phyloP scores from a whole-genome alignment of 768 basidiomycete species.

The Xerocomus brunneocitrinus region DNA sequence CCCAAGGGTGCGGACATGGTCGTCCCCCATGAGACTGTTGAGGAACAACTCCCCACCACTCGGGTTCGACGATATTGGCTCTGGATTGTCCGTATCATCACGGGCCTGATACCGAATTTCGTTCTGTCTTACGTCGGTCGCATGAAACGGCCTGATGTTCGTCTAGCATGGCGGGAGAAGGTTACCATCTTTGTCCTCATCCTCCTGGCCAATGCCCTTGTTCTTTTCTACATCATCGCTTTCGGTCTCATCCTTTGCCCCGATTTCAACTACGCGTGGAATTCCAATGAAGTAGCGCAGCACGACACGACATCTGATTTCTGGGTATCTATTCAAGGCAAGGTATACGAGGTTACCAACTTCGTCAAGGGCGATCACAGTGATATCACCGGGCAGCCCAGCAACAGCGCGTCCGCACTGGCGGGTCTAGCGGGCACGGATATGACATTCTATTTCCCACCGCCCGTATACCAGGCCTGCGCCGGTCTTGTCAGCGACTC shows the following conservation, averaged over 20 bases:
- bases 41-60: conserved; percentile 52
- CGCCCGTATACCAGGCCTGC: conserved; percentile 55
- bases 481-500: conserved; percentile 50
- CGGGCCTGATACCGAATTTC: conserved; percentile 55
- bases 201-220: conserved; percentile 44
- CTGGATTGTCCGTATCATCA: conserved; percentile 46
- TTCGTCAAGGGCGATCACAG: conserved; percentile 60
- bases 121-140: conserved; percentile 46
- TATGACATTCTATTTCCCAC: conserved; percentile 58
- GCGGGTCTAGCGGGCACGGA: conserved; percentile 57
- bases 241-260: conserved; percentile 63
- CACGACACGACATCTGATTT: conserved; percentile 50
- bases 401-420: conserved; percentile 45
- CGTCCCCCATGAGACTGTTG: conserved; percentile 45
- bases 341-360: conserved; percentile 58
- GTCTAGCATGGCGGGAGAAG: conserved; percentile 69
- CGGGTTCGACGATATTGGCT: conserved; percentile 57
- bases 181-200: conserved; percentile 61
- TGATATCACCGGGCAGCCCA: conserved; percentile 49
- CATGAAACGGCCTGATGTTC: conserved; percentile 66
- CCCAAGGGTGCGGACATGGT: conserved; percentile 37
- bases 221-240: conserved; percentile 64
- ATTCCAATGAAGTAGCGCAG: conserved; percentile 42
- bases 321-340: conserved; percentile 60
- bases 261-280: conserved; percentile 58